phyloP scores from a whole-genome alignment of 1,284 basidiomycete species.

The Ustilago esculenta region DNA sequence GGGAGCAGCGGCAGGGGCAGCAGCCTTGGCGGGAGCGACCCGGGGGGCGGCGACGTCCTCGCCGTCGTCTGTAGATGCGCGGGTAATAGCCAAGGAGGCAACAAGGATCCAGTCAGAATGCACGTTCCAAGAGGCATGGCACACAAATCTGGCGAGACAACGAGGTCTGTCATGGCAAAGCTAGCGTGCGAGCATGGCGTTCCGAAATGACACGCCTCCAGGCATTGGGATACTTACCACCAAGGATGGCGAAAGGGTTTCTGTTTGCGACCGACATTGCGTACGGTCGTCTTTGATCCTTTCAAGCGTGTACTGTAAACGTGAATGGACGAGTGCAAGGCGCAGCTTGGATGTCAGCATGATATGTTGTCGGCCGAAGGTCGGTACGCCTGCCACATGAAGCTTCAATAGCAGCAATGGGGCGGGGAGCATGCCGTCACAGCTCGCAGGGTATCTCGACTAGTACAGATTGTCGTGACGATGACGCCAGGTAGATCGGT shows the following conservation, averaged over 20 bases:
- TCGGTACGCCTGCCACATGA: no score
- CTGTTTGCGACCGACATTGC: constrained; percentile 66
- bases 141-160: no score
- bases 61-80: constrained; percentile 53
- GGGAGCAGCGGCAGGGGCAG: constrained; percentile 50
- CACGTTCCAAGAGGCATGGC: background rate
- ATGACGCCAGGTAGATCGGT: no score
- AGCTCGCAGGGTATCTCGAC: no score
- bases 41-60: constrained; percentile 49
- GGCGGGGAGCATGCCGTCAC: no score
- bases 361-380: background rate
- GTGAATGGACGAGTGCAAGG: background rate
- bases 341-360: constrained; percentile 10
- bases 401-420: no score
- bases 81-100: no score
- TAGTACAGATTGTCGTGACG: no score
- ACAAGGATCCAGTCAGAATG: constrained; percentile 7
- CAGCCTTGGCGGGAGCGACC: constrained; percentile 57
- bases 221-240: constrained; percentile 59
- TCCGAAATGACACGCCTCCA: no score
- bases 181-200: no score
- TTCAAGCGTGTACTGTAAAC: constrained; percentile 35
- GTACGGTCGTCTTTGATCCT: constrained; percentile 56
- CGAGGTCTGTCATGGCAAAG: no score
- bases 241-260: constrained; percentile 66